These are phyloP conservation scores for Amanita rimosa DNA, from an alignment of 768 basidiomycete genomes.

Conservation along the genomic window DNA sequence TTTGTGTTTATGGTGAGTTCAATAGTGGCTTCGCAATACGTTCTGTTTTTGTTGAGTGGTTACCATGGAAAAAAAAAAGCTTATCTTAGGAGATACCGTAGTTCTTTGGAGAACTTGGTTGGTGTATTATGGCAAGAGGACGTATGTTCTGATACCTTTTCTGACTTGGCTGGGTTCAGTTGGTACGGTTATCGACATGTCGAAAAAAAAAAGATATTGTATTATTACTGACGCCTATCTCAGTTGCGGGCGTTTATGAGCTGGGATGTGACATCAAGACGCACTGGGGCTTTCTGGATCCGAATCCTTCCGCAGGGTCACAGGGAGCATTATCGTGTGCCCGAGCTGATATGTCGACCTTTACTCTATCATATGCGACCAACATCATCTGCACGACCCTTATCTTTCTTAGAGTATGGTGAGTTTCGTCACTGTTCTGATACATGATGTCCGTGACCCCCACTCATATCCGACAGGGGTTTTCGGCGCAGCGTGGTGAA, in stretches of 20 bases:
- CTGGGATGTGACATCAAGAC: slow-evolving; percentile 18
- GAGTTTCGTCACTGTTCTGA: neutral
- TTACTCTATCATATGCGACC: slow-evolving; percentile 18
- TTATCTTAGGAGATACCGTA: slow-evolving; percentile 18
- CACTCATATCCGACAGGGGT: slow-evolving; percentile 8
- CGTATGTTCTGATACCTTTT: slow-evolving; percentile 12
- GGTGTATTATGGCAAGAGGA: slow-evolving; percentile 10
- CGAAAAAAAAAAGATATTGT: neutral
- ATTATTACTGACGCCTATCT: neutral
- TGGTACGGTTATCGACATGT: slow-evolving; percentile 9
- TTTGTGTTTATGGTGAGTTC: slow-evolving; percentile 18
- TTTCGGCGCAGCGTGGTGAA: slow-evolving; percentile 15
- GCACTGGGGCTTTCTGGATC: slow-evolving; percentile 14
- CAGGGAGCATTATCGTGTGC: slow-evolving; percentile 16
- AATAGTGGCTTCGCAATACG: neutral
- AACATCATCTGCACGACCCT: slow-evolving; percentile 19
- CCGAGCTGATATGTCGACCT: slow-evolving; percentile 17
- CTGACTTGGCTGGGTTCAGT: slow-evolving; percentile 18
- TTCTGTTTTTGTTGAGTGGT: neutral
- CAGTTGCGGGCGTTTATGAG: slow-evolving; percentile 18
- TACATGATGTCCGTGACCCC: neutral
- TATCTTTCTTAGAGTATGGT: slow-evolving; percentile 18
- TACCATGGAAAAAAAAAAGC: slow-evolving; percentile 10
- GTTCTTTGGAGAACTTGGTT: slow-evolving; percentile 21
- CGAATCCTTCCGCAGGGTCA: slow-evolving; percentile 15